These are phyloP conservation scores for Penicillium pulvis DNA, from an alignment of 495 filamentous ascomycete species.

Conservation along the genomic window DNA sequence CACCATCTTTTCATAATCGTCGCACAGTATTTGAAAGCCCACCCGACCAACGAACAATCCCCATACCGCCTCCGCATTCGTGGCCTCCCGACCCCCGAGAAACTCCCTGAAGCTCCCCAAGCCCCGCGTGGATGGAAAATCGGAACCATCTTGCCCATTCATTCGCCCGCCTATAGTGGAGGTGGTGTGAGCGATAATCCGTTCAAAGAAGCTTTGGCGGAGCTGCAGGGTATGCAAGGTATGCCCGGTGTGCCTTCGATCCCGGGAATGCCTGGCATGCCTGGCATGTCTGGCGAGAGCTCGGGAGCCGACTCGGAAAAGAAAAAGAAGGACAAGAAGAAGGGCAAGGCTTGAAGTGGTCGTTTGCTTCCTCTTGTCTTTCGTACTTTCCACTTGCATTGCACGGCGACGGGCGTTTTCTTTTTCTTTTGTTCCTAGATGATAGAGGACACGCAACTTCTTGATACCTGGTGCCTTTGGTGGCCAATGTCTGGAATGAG, in stretches of 20 bases:
- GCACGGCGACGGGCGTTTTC: slow-evolving; percentile 42
- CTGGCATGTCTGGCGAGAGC: slow-evolving; percentile 31
- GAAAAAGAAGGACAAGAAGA: slow-evolving; percentile 56
- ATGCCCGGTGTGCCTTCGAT: slow-evolving; percentile 53
- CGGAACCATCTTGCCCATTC: slow-evolving; percentile 76
- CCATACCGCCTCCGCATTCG: slow-evolving; percentile 67
- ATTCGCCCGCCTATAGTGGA: slow-evolving; percentile 84
- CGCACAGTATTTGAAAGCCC: slow-evolving; percentile 66
- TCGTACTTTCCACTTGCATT: slow-evolving; percentile 33
- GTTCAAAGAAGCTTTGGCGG: slow-evolving; percentile 95
- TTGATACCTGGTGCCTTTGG: slow-evolving; percentile 19
- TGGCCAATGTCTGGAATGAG: slow-evolving; percentile 1
- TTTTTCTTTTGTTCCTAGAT: slow-evolving; percentile 17
- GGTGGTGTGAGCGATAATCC: slow-evolving; percentile 96
- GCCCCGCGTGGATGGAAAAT: slow-evolving; percentile 95
- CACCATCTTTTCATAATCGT: slow-evolving; percentile 83
- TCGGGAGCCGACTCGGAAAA: slow-evolving; percentile 44
- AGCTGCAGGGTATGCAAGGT: slow-evolving; percentile 71
- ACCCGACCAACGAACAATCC: slow-evolving; percentile 74
- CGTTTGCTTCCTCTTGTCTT: slow-evolving; percentile 5
- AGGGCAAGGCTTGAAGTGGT: slow-evolving; percentile 41
- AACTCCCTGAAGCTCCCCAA: slow-evolving; percentile 68
- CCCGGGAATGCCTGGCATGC: slow-evolving; percentile 47
- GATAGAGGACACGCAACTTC: slow-evolving; percentile 20
- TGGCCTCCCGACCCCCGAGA: slow-evolving; percentile 64